A percentile compares a stretch with the other conserved stretches of the same genome.
These are phyloP conservation scores for Phoma sp. DNA, from an alignment of 2,329 filamentous ascomycete species.

Conservation along the genomic window DNA sequence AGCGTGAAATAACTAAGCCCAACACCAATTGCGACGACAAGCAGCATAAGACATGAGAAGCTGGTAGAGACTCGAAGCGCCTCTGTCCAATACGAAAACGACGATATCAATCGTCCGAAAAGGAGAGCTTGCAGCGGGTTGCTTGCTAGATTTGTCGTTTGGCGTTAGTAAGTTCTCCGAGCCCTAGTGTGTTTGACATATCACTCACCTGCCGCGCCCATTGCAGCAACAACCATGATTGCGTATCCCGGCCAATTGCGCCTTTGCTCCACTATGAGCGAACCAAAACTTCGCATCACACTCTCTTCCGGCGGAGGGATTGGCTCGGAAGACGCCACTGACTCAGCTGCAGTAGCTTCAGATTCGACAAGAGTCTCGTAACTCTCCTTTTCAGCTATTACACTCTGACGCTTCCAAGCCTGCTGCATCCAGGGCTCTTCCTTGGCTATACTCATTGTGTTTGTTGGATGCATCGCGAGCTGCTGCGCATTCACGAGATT, in stretches of 20 bases:
- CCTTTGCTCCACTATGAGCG: slow-evolving; percentile 29
- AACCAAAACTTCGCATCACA: slow-evolving; percentile 8
- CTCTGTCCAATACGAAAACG: slow-evolving; percentile 27
- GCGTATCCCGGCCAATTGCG: slow-evolving; percentile 21
- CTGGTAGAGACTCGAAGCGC: slow-evolving; percentile 19
- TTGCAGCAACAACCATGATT: slow-evolving; percentile 25
- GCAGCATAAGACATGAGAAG: slow-evolving; percentile 54
- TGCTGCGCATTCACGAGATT: slow-evolving; percentile 73
- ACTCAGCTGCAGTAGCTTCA: neutral
- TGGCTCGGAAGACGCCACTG: slow-evolving; percentile 45
- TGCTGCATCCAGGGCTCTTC: slow-evolving; percentile 5
- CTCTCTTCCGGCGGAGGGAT: neutral
- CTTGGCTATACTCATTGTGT: neutral
- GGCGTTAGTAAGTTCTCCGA: neutral
- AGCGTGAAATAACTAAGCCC: slow-evolving; percentile 32
- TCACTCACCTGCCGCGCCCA: slow-evolving; percentile 30
- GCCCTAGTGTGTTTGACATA: neutral
- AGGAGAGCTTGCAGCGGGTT: slow-evolving; percentile 32
- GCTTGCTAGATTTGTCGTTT: slow-evolving; percentile 16
- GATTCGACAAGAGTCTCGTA: slow-evolving; percentile 20
- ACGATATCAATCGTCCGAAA: slow-evolving; percentile 32
- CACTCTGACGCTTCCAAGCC: slow-evolving; percentile 45
- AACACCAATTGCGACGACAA: slow-evolving; percentile 27
- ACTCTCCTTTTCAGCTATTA: slow-evolving; percentile 17
- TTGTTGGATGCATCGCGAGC: slow-evolving; percentile 69